Base-by-base conservation (phyloP, 163 green algal species). In the Scenedesmus sp. region DNA sequence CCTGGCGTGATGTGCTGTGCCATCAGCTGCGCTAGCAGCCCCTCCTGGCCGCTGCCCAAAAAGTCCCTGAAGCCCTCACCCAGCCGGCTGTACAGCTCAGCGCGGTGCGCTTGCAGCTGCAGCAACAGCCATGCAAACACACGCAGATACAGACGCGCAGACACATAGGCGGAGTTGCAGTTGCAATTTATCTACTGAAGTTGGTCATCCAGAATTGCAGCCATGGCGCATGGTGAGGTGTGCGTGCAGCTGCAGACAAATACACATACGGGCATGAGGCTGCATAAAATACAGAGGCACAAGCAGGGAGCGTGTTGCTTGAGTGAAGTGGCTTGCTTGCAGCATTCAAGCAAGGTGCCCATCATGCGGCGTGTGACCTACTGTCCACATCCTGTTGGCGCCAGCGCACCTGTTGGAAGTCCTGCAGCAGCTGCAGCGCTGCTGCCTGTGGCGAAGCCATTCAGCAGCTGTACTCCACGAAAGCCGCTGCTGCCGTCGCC, bases 21-120 rank as follows among this genome's bases (percentile, higher is more conserved):
- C 70, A 94, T 86, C 2, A 93, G 88, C 4, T n/a, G n/a, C 1
- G 82, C 87, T 56, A 93, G 93, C 0, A 2, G 54, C 23, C 59
- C 77, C 79, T 90, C 91, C 67, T 84, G 82, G 54, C 90, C 90
- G 70, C 74, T 88, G 0, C 26, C 82, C 52, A 94, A 34, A 54
- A 93, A 93, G 13, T 79, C 59, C 18, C 82, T 81, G 57, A 94
- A 95, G 5, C 88, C 93, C 4, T 46, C 66, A 13, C 88, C 16
- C 9, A 96, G 92, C n/a, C 64, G 23, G 26, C 60, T 18, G 52
- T 96, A 96, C 52, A 94, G 84, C 89, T 94, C 56, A 13, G 94
- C 94, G 2, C 94, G 87, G 1, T 83, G 56, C 7, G n/a, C 67
- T 76, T 96, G 94, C 9, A 95, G 15, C 23, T 87, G 54, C 23